Evolutionary conservation across 495 filamentous ascomycete species (phyloP).

Genomic region (Daldinia bambusicola): DNA sequence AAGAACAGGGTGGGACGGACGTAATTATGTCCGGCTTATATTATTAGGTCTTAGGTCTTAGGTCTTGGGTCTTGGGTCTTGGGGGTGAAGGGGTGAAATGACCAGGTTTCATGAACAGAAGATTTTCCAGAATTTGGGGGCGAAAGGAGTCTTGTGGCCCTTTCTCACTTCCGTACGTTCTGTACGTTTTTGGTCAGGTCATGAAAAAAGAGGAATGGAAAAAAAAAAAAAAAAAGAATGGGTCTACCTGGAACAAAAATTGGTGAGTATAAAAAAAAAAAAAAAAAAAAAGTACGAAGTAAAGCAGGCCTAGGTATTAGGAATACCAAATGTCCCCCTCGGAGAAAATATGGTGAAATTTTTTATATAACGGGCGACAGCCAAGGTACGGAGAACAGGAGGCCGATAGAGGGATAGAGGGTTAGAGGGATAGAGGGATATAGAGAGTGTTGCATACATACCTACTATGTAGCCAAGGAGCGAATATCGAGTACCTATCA

Average conservation of each 20-base stretch:
- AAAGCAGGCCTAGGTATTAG: constrained; percentile 37
- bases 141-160: constrained; percentile 41
- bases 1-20: constrained; percentile 29
- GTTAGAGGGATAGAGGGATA: too few species aligned
- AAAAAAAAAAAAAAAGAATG: constrained; percentile 24
- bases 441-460: constrained; percentile 27
- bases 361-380: constrained; percentile 33
- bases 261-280: neutral
- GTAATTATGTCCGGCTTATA: constrained; percentile 40
- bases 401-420: constrained; percentile 31
- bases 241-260: constrained; percentile 35
- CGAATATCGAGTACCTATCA: constrained; percentile 3
- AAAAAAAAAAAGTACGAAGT: constrained; percentile 12
- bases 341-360: constrained; percentile 21
- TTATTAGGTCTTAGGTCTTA: constrained; percentile 19
- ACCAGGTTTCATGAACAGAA: constrained; percentile 30
- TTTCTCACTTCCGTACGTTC: constrained; percentile 28
- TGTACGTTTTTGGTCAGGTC: constrained; percentile 39
- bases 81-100: neutral
- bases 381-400: constrained; percentile 36
- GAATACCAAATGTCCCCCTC: constrained; percentile 11
- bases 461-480: constrained; percentile 16
- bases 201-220: constrained; percentile 8
- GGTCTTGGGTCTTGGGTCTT: constrained; percentile 14
- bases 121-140: constrained; percentile 31